Evolutionary conservation across 192 early-diverging fungal genomes (phyloP).

Genomic region (Coemansia sp.): DNA sequence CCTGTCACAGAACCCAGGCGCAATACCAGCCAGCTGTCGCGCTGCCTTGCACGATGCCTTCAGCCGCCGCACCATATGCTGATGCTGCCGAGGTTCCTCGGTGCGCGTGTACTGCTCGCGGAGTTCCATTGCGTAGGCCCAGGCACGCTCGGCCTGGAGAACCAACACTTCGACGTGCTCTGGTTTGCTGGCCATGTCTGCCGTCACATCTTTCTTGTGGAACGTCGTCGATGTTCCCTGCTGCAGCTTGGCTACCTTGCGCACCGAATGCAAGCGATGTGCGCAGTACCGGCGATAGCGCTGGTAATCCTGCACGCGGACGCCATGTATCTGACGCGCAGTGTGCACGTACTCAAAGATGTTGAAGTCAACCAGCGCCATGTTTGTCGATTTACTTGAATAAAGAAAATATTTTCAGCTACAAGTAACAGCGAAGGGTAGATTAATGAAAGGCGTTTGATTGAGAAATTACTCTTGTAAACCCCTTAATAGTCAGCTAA

Average conservation of each 20-base stretch:
- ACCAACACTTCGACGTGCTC: slow-evolving; percentile 41
- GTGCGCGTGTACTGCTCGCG: slow-evolving; percentile 47
- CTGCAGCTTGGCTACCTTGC: slow-evolving; percentile 30
- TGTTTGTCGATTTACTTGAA: not conserved
- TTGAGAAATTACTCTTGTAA: too few relatives aligned
- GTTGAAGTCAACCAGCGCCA: slow-evolving; percentile 24
- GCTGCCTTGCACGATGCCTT: slow-evolving; percentile 33
- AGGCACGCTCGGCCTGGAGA: slow-evolving; percentile 46
- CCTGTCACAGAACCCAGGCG: slow-evolving; percentile 10
- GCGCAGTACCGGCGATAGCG: slow-evolving; percentile 48
- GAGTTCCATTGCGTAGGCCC: slow-evolving; percentile 52
- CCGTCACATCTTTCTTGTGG: slow-evolving; percentile 21
- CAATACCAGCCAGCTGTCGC: slow-evolving; percentile 21
- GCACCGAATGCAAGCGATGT: slow-evolving; percentile 40
- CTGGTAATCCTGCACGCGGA: slow-evolving; percentile 42
- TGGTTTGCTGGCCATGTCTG: slow-evolving; percentile 16
- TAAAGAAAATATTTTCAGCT: not conserved
- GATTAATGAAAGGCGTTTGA: too few relatives aligned
- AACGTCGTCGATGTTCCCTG: slow-evolving; percentile 32
- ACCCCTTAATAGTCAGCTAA: too few relatives aligned
- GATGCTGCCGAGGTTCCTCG: slow-evolving; percentile 49
- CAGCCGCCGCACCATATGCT: slow-evolving; percentile 43
- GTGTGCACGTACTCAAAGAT: slow-evolving; percentile 42
- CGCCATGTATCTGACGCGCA: slow-evolving; percentile 38
- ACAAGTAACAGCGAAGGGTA: not conserved